phyloP scores from a whole-genome alignment of 1,284 basidiomycete genomes.

The Cryptococcus hybrid region DNA sequence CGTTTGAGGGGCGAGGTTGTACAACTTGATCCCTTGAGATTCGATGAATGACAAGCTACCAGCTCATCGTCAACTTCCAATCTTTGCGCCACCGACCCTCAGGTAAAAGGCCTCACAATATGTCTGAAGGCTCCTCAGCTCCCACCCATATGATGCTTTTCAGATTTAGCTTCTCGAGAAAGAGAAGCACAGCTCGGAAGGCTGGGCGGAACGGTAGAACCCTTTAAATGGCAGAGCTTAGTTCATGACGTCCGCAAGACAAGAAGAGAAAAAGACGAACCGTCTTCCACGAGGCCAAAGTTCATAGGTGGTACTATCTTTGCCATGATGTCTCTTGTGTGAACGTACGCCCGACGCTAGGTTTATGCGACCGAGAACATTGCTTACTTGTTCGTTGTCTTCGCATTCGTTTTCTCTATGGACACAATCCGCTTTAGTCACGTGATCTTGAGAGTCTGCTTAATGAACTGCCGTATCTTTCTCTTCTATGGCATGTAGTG shows the following conservation, averaged over 20 bases:
- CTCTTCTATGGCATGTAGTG: no score
- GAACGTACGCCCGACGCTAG: no score
- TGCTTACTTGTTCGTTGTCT: not conserved
- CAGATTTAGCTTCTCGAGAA: conserved; percentile 55
- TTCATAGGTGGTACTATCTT: conserved; percentile 55
- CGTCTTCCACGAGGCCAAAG: conserved; percentile 56
- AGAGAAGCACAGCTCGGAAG: conserved; percentile 56
- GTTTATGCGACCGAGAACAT: no score
- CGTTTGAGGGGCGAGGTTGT: conserved; percentile 44
- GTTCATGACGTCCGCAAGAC: not conserved
- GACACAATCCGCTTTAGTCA: no score
- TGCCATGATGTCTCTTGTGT: conserved; percentile 25
- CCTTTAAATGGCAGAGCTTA: conserved; percentile 22
- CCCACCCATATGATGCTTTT: conserved; percentile 56
- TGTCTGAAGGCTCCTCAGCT: conserved; percentile 55
- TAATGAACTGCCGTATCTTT: no score
- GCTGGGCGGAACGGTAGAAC: conserved; percentile 56
- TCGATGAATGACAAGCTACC: conserved; percentile 46
- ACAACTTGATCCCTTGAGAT: conserved; percentile 42
- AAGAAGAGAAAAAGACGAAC: conserved; percentile 17
- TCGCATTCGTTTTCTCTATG: no score
- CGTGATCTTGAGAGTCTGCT: no score
- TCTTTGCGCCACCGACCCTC: not conserved
- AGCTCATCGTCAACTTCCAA: conserved; percentile 9
- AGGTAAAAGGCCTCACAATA: conserved; percentile 47